phyloP scores from a whole-genome alignment of 2,329 filamentous ascomycete genomes.

The Talaromyces amestolkiae region DNA sequence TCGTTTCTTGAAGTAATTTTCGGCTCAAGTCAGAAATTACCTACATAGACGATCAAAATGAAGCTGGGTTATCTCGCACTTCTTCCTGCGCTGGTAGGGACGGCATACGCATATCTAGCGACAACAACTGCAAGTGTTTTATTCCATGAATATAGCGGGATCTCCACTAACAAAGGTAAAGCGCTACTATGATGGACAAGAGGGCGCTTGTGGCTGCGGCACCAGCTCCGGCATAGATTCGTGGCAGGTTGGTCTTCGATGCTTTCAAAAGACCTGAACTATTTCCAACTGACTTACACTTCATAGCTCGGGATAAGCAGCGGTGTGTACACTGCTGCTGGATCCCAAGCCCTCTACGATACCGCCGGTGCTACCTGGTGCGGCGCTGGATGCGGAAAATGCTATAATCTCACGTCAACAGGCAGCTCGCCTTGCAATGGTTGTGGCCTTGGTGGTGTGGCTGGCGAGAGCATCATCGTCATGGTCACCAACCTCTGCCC shows the following conservation, averaged over 20 bases:
- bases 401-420: constrained; percentile 28
- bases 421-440: constrained; percentile 23
- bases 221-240: constrained; percentile 24
- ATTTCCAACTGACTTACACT: constrained; percentile 27
- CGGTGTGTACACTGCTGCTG: constrained; percentile 26
- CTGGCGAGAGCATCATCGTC: constrained; percentile 27
- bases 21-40: not conserved
- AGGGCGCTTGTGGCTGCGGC: constrained; percentile 35
- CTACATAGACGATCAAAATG: not conserved
- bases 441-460: constrained; percentile 25
- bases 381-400: constrained; percentile 28
- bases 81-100: constrained; percentile 6
- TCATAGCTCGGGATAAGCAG: constrained; percentile 20
- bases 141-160: not conserved
- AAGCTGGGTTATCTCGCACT: constrained; percentile 10
- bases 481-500: constrained; percentile 40
- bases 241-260: constrained; percentile 28
- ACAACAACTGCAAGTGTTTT: constrained; percentile 15
- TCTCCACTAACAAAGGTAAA: not conserved
- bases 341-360: constrained; percentile 27
- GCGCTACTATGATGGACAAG: constrained; percentile 31
- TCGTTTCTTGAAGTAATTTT: not conserved
- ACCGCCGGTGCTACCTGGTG: constrained; percentile 25
- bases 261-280: not conserved
- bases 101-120: constrained; percentile 13